A percentile compares a stretch with the other conserved stretches of the same genome.
These are phyloP conservation scores for Backusella morwellensis DNA, from an alignment of 192 early-diverging fungal genomes.

Conservation along the genomic window DNA sequence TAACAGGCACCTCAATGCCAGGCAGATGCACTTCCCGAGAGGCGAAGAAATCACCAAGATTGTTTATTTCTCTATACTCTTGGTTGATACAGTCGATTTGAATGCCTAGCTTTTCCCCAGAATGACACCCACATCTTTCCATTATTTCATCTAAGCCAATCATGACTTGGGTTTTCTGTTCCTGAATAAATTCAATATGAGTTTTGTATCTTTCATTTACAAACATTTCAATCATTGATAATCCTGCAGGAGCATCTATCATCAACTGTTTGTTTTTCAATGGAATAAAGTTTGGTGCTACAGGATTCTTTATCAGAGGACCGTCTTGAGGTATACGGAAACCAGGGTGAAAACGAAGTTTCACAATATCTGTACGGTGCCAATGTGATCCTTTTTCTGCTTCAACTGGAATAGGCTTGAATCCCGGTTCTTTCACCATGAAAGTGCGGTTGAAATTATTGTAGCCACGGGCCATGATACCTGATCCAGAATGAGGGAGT, in stretches of 20 bases:
- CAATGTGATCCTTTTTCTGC: slow-evolving; percentile 66
- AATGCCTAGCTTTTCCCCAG: neutral
- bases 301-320: neutral
- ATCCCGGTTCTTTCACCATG: slow-evolving; percentile 55
- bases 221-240: slow-evolving; percentile 58
- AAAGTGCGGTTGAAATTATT: slow-evolving; percentile 68
- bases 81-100: slow-evolving; percentile 13
- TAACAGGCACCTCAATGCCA: neutral
- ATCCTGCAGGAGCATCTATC: slow-evolving; percentile 39
- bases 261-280: slow-evolving; percentile 39
- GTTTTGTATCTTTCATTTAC: slow-evolving; percentile 43
- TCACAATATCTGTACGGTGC: slow-evolving; percentile 59
- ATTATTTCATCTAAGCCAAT: slow-evolving; percentile 11
- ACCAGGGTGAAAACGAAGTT: slow-evolving; percentile 57
- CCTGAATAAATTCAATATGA: slow-evolving; percentile 54
- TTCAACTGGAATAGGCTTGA: slow-evolving; percentile 42
- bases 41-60: neutral
- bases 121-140: neutral
- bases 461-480: slow-evolving; percentile 65
- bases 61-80: neutral
- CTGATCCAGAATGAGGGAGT: slow-evolving; percentile 44
- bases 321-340: slow-evolving; percentile 54
- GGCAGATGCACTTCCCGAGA: slow-evolving; percentile 11
- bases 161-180: slow-evolving; percentile 14
- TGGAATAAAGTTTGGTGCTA: slow-evolving; percentile 19